These are phyloP conservation scores for Plasmodium cynomolgi DNA, from an alignment of 169 alveolate species.

Conservation along the genomic window DNA sequence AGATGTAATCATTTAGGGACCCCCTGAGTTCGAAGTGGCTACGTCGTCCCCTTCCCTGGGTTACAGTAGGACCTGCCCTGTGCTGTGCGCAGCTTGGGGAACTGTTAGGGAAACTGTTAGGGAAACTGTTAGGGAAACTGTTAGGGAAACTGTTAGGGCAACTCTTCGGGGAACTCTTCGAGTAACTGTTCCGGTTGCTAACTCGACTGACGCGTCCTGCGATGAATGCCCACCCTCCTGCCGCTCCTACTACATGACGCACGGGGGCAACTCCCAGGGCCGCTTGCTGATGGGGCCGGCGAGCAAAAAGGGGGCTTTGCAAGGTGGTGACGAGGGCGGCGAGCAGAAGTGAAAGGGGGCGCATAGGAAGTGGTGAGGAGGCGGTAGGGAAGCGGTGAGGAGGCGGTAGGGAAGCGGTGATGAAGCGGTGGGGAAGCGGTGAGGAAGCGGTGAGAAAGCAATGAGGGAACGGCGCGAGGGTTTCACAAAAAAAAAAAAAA, in stretches of 20 bases:
- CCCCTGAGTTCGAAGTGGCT: not conserved
- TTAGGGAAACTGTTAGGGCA: too few species aligned
- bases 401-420: not conserved
- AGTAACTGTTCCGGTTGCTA: not conserved
- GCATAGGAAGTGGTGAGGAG: not conserved
- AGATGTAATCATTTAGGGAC: conserved; percentile 60
- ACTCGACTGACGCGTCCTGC: not conserved
- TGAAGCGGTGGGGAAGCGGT: not conserved
- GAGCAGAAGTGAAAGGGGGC: not conserved
- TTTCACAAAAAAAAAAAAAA: not conserved
- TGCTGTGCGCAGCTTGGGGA: too few species aligned
- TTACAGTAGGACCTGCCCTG: not conserved
- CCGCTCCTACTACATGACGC: not conserved
- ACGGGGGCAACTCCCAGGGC: not conserved
- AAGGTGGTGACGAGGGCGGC: not conserved
- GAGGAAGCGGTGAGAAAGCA: not conserved
- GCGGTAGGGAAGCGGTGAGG: not conserved
- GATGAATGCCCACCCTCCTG: not conserved
- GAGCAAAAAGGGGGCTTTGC: not conserved
- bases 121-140: too few species aligned
- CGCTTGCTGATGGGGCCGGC: not conserved
- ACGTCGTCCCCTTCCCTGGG: not conserved
- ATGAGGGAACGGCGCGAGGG: too few species aligned
- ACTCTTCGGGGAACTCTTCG: too few species aligned
- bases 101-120: too few species aligned